Conservation (phyloP, 352 stramenopile species). For the Globisporangium iwayamae region DNA sequence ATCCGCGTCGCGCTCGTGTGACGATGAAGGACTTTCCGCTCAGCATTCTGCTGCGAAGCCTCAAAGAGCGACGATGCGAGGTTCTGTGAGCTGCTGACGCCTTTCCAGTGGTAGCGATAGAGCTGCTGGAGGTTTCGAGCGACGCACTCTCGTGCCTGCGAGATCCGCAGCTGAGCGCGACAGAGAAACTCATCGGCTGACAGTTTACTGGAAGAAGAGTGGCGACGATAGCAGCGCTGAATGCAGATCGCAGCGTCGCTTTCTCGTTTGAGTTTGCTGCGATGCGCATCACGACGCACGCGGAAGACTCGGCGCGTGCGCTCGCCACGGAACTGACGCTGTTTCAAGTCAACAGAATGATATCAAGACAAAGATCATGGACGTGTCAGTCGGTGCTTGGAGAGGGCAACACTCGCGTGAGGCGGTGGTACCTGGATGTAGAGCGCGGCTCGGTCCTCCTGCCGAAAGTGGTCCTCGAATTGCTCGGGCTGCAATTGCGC, state of each 20-base stretch:
- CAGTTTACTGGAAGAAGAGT: neutral
- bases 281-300: constrained; percentile 17
- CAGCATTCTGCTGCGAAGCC: constrained; percentile 9
- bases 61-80: constrained; percentile 5
- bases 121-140: constrained; percentile 42
- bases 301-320: constrained; percentile 28
- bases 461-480: constrained; percentile 39
- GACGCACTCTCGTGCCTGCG: constrained; percentile 29
- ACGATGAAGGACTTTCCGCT: constrained; percentile 12
- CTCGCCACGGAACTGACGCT: constrained; percentile 49
- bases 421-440: constrained; percentile 32
- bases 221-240: constrained; percentile 21
- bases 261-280: constrained; percentile 11
- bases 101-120: constrained; percentile 30
- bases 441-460: constrained; percentile 33
- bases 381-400: neutral
- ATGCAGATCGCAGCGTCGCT: constrained; percentile 24
- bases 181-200: constrained; percentile 33
- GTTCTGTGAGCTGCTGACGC: neutral
- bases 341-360: neutral
- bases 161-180: constrained; percentile 30
- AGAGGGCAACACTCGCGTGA: neutral
- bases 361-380: neutral
- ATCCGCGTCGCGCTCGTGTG: constrained; percentile 23
- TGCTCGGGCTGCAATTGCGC: constrained; percentile 37